phyloP scores from a whole-genome alignment of 1,284 basidiomycete species.

The Boletus holoroseus region DNA sequence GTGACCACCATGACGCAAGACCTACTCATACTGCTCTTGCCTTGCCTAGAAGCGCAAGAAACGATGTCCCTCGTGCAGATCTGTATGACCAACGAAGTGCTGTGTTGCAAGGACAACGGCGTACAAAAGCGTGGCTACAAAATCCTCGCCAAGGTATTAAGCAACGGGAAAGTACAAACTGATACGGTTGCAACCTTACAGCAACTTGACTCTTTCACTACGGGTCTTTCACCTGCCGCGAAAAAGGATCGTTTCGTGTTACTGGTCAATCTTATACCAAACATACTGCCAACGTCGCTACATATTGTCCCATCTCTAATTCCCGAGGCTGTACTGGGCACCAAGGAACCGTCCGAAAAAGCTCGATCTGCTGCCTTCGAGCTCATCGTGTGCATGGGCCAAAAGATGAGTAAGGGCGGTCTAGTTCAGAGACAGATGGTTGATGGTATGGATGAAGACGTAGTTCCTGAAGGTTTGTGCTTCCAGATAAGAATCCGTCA shows the following conservation, averaged over 20 bases:
- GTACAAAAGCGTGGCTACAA: constrained; percentile 97
- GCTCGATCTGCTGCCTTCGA: constrained; percentile 88
- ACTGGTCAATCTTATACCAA: constrained; percentile 67
- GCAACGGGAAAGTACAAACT: constrained; percentile 49
- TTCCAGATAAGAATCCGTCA: neutral
- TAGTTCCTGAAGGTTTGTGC: constrained; percentile 50
- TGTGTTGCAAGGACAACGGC: constrained; percentile 74
- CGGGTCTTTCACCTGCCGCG: constrained; percentile 75
- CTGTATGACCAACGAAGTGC: constrained; percentile 54
- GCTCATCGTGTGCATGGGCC: constrained; percentile 85
- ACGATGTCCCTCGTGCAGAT: constrained; percentile 60
- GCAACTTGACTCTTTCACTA: constrained; percentile 58
- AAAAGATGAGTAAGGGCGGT: constrained; percentile 88
- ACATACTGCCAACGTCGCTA: constrained; percentile 67
- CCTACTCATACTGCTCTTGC: constrained; percentile 81
- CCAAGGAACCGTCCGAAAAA: constrained; percentile 96
- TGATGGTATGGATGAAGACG: constrained; percentile 77
- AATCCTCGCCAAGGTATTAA: constrained; percentile 70
- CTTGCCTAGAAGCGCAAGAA: constrained; percentile 63
- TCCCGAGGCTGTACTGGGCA: constrained; percentile 94
- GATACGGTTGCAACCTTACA: constrained; percentile 46
- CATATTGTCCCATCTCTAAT: constrained; percentile 87
- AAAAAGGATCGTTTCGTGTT: constrained; percentile 91
- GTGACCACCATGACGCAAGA: constrained; percentile 76
- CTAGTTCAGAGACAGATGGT: constrained; percentile 73